Conservation (phyloP, 768 basidiomycete genomes). For the Cystobasidium tubakii region DNA sequence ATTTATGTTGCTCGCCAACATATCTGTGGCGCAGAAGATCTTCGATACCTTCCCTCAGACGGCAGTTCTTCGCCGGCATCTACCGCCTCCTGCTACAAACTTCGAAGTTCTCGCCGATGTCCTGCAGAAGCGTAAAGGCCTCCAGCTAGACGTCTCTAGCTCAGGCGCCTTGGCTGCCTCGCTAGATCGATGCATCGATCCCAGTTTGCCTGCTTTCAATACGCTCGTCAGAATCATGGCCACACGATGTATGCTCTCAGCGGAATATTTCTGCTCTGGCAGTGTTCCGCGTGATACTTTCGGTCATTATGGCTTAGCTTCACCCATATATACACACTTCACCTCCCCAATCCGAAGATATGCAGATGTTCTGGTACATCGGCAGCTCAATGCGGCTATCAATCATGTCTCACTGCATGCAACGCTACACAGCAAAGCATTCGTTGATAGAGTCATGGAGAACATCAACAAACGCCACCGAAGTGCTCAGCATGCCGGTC, state of each 20-base stretch:
- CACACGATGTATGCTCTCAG: conserved; percentile 93
- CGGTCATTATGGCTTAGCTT: conserved; percentile 95
- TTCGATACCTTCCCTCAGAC: conserved; percentile 94
- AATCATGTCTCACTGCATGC: conserved; percentile 74
- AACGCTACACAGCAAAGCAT: conserved; percentile 75
- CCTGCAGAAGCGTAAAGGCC: conserved; percentile 71
- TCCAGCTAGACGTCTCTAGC: conserved; percentile 79
- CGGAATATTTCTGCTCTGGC: conserved; percentile 96
- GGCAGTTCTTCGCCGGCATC: conserved; percentile 64
- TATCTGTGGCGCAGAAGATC: conserved; percentile 83
- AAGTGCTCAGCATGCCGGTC: conserved; percentile 94
- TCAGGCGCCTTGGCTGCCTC: conserved; percentile 84
- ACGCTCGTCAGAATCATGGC: conserved; percentile 98
- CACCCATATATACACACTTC: conserved; percentile 94
- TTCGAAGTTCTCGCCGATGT: conserved; percentile 95
- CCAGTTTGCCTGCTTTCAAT: conserved; percentile 80
- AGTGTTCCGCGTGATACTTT: conserved; percentile 87
- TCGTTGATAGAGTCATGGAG: conserved; percentile 78
- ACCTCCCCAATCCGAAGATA: conserved; percentile 96
- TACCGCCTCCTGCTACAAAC: conserved; percentile 79
- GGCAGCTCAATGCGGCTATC: conserved; percentile 86
- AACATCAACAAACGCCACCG: conserved; percentile 86
- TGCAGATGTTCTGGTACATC: conserved; percentile 89
- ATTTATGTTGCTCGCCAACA: conserved; percentile 97
- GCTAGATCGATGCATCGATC: conserved; percentile 78